A percentile compares a stretch with the other conserved stretches of the same genome.
These are phyloP conservation scores for Blyttiomyces sp. DNA, from an alignment of 371 early-diverging fungal genomes.

Conservation along the genomic window DNA sequence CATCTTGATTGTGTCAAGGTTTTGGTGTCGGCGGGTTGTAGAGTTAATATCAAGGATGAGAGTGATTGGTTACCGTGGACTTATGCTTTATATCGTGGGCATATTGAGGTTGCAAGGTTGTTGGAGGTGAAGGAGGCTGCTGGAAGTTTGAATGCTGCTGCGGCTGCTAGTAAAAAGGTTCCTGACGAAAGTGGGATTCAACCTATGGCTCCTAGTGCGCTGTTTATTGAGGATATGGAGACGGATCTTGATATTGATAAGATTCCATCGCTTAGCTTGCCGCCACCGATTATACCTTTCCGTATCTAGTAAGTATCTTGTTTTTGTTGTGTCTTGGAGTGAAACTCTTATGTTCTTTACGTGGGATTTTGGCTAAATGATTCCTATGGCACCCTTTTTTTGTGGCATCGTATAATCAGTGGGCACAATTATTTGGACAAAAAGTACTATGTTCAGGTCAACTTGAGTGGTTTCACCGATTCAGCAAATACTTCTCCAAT, in stretches of 20 bases:
- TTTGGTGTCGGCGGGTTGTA: conserved; percentile 77
- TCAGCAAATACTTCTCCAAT: conserved; percentile 31
- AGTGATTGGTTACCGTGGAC: conserved; percentile 71
- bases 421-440: conserved; percentile 92
- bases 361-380: neutral
- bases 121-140: conserved; percentile 32
- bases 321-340: neutral
- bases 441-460: conserved; percentile 76
- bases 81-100: conserved; percentile 50
- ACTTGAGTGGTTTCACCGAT: conserved; percentile 39
- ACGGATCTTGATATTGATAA: conserved; percentile 61
- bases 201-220: conserved; percentile 41
- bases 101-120: conserved; percentile 42
- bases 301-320: conserved; percentile 67
- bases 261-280: conserved; percentile 82
- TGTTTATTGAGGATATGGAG: conserved; percentile 24
- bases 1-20: conserved; percentile 76
- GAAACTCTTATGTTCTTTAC: neutral
- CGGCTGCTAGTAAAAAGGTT: neutral
- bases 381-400: conserved; percentile 7
- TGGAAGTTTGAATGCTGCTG: neutral
- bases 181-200: conserved; percentile 16
- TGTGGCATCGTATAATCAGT: conserved; percentile 14
- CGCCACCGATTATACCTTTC: conserved; percentile 96
- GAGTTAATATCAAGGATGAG: conserved; percentile 77